A percentile compares a stretch with the other conserved stretches of the same genome.
phyloP scores from a whole-genome alignment of 2,329 filamentous ascomycete genomes.

The Sclerotinia minor region DNA sequence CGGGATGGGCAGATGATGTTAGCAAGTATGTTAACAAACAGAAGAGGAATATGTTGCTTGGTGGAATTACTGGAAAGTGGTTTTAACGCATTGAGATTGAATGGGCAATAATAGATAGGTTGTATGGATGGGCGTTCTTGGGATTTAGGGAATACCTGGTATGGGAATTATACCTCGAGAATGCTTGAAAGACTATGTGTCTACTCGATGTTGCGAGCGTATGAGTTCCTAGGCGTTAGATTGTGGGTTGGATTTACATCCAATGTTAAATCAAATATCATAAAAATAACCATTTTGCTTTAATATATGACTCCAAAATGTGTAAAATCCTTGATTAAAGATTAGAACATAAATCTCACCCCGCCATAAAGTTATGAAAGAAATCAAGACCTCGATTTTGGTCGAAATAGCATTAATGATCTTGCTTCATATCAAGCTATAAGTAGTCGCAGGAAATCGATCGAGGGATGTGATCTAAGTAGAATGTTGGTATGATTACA shows the following conservation, averaged over 20 bases:
- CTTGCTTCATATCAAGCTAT: too few species aligned
- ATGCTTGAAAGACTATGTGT: not conserved
- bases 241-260: not conserved
- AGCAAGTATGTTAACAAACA: conserved; percentile 83
- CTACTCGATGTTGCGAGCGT: not conserved
- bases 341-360: too few species aligned
- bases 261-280: not conserved
- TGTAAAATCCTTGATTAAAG: not conserved
- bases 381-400: too few species aligned
- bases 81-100: conserved; percentile 29
- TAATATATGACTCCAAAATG: not conserved
- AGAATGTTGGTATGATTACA: not conserved
- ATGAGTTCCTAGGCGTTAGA: not conserved
- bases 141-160: conserved; percentile 10
- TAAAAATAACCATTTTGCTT: not conserved
- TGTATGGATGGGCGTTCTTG: conserved; percentile 16
- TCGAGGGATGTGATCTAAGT: too few species aligned
- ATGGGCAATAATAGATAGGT: not conserved
- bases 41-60: conserved; percentile 80
- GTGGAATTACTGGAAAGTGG: conserved; percentile 64
- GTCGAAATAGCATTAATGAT: too few species aligned
- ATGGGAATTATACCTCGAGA: not conserved
- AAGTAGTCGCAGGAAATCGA: too few species aligned
- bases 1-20: conserved; percentile 83
- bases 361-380: too few species aligned